Conservation (phyloP, 495 filamentous ascomycete species). For the Xeromyces bisporus region DNA sequence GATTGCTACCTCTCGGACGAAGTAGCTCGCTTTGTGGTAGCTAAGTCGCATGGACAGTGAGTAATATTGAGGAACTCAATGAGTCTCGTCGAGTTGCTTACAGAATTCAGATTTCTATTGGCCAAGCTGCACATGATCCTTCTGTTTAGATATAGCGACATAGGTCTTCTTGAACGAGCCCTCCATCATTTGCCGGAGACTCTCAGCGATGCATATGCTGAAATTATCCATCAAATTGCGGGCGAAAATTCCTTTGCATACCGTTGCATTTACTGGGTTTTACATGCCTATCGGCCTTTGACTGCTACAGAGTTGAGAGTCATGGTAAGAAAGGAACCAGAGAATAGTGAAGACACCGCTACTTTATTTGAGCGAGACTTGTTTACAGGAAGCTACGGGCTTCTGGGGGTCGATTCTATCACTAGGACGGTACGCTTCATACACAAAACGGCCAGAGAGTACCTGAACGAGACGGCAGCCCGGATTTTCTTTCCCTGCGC, state of each 20-base stretch:
- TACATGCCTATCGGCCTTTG: conserved; percentile 13
- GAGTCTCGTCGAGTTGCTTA: too few species aligned
- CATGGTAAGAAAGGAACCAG: conserved; percentile 5
- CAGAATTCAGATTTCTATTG: conserved; percentile 18
- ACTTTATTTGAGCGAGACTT: conserved; percentile 9
- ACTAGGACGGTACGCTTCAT: conserved; percentile 13
- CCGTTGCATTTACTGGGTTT: conserved; percentile 15
- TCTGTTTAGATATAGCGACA: conserved; percentile 10
- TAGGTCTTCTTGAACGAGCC: conserved; percentile 10
- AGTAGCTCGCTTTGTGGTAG: conserved; percentile 7
- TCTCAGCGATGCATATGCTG: conserved; percentile 17
- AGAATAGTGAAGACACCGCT: not conserved
- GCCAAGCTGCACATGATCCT: conserved; percentile 15
- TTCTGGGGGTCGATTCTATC: conserved; percentile 13
- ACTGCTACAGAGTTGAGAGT: conserved; percentile 11
- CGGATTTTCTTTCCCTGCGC: conserved; percentile 19
- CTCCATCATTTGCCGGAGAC: conserved; percentile 16
- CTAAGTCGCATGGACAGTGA: conserved; percentile 16
- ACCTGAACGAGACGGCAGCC: conserved; percentile 14
- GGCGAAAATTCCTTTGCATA: conserved; percentile 9
- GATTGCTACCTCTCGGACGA: conserved; percentile 6
- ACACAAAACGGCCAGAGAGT: conserved; percentile 18
- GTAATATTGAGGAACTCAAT: too few species aligned
- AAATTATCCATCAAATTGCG: conserved; percentile 16
- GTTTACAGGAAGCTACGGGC: conserved; percentile 7